Evolutionary conservation across 768 basidiomycete genomes (phyloP), one percentile per base, ranked within the genome.

Genomic region (Xerocomellus chrysenteron): DNA sequence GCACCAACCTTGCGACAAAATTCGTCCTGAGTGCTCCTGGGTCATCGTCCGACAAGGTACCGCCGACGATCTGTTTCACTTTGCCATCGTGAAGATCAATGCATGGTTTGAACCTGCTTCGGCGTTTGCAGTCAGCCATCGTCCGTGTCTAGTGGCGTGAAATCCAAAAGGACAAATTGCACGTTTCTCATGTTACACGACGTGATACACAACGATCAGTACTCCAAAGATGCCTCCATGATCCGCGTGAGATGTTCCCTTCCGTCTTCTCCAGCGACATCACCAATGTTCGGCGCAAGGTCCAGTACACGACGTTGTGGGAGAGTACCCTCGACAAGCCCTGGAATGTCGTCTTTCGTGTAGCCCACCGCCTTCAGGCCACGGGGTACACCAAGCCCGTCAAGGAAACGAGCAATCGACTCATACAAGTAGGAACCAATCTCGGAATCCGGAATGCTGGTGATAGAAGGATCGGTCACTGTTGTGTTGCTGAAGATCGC

Each of bases 11-110:
- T 58, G 95, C 85, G 42, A 97, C 85, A 67, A 95, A 98, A 71
- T 99, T 98, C 21, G 92, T 95, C 71, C 82, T 83, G 61, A 97
- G 78, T 40, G 68, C 69, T 24, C 78, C 74, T 8, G 88, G 82
- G 35, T 81, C 69, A 24, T 72, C 63, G 49, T 92, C 88, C 19
- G 89, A 90, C 32, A 99, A 80, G 5, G 94, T 95, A 4, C 95
- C 93, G 42, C 97, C 97, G 14, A 99, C 92, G 52, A 99, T 98
- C 74, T 99, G 97, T 75, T 98, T 98, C 55, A 99, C 97, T 65
- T 93, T 80, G 6, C 97, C 97, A 56, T 87, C 82, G 74, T 99
- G 97, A 16, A 99, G 82, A 73, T 99, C 97, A 65, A 99, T 98
- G 70, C 97, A 99, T 19, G 97, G 97, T 54, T 88, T 80, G 76